Conservation (phyloP, 345 rosid species). For the Pugionium dolabratum region DNA sequence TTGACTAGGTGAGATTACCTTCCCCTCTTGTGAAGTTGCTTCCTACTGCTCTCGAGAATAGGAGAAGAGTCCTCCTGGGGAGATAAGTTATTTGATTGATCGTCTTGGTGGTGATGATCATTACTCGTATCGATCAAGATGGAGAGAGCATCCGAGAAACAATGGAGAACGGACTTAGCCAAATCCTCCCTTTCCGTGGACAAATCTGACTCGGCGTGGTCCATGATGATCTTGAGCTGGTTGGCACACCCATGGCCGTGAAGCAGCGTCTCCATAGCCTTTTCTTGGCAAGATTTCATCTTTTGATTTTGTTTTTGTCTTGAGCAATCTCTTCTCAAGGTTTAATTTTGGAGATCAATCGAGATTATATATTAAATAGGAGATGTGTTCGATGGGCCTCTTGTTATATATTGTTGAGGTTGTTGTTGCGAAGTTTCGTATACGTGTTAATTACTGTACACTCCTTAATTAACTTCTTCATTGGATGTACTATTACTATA, state of each 20-base stretch:
- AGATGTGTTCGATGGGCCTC: neutral
- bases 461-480: conserved; percentile 16
- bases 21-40: conserved; percentile 36
- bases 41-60: conserved; percentile 27
- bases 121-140: conserved; percentile 22
- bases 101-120: conserved; percentile 20
- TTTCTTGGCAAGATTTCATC: conserved; percentile 37
- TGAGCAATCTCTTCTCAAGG: neutral
- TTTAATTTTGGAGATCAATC: no score
- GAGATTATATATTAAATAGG: neutral
- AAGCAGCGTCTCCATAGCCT: conserved; percentile 37
- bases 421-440: conserved; percentile 31
- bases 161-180: conserved; percentile 39
- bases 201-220: conserved; percentile 25
- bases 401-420: conserved; percentile 8
- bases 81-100: conserved; percentile 33
- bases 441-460: conserved; percentile 2
- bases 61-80: conserved; percentile 27
- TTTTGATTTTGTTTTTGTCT: neutral
- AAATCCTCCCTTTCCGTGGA: conserved; percentile 32
- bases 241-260: conserved; percentile 36
- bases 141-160: conserved; percentile 42
- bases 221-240: conserved; percentile 34
- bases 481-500: neutral
- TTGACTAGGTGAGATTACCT: conserved; percentile 21